Evolutionary conservation across 805 yeast species (phyloP), one percentile per base, ranked within the genome.

Genomic region (Lachancea waltii): DNA sequence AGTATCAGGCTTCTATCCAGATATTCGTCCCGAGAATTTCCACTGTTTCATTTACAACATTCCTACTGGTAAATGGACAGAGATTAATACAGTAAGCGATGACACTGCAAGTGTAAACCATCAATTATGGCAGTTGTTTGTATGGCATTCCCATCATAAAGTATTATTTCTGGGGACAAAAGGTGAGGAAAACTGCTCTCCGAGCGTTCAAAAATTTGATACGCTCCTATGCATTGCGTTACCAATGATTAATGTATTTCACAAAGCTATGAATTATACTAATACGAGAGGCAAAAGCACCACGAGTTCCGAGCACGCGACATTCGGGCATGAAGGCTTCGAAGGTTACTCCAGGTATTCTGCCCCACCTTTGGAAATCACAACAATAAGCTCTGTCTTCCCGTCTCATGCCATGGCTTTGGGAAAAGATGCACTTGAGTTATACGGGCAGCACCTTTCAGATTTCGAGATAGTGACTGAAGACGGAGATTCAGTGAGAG

Each of bases 91-190:
- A 11, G 69, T 69, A 29, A 66, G 70, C 54, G 65, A 79, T 48
- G 68, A 70, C 33, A 78, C 73, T 45, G 73, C 69, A 33, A 62
- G 68, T 22, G 72, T 72, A 21, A 66, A 73, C 2, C 84, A 80
- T 50, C 62, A 81, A 36, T 69, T 80, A 35, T 76, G 84, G 75
- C 79, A 76, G 44, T 76, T 82, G 0, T 78, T 72, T 58, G 77
- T 77, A 1, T 83, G 94, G 94, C 72, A 71, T 22, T 79, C 89
- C 1, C 94, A 83, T 56, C 90, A 83, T 51, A 78, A 77, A 53
- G 77, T 80, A 1, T 62, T 80, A 1, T 57, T 81, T 20, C 49
- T 83, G 24, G 92, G 92, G 1, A 57, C 68, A 7, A 39, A 46
- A 4, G 41, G 44, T 16, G 53, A 53, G 26, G 57, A 55, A 11